Base-by-base conservation (phyloP, 2,329 filamentous ascomycete genomes). In the Fusarium sp. region DNA sequence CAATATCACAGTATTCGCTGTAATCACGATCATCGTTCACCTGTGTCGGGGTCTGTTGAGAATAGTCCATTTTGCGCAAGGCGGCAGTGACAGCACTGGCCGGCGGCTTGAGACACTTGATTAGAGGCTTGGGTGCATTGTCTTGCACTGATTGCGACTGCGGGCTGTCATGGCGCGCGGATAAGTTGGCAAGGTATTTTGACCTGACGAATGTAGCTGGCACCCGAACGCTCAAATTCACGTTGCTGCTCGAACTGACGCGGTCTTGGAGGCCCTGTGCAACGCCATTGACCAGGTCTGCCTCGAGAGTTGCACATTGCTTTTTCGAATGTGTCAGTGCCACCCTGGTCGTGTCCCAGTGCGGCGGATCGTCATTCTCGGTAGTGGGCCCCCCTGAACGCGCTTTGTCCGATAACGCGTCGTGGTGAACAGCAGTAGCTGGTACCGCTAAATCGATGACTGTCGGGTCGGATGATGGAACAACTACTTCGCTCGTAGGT, bases 21-120 rank as follows among this genome's bases (percentile, higher is more conserved):
- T 90, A 90, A 79, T 89, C 89, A 42, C 88, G 86, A 53, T 84
- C 87, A 50, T 86, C 84, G 72, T 90, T 90, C 66, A 85, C 82
- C 79, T 90, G 89, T 3, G 89, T 90, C 3, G 86, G 86, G 15
- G 88, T 88, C 63, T 86, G 84, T 45, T 87, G 85, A 17, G 87
- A 88, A n/a, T 79, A 81, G 38, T 86, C 83, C 82, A 85, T 87
- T 58, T 81, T 85, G 66, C 67, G 70, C 35, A 72, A 69, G 60
- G 75, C 65, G 39, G 54, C 64, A 44, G 69, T 56, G 58, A 73
- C 66, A 69, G 70, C 63, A 51, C 48, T 65, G 50, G 72, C 60
- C 41, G 69, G 73, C 64, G 61, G 74, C 39, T 72, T 74, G 63
- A 63, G 55, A 61, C 38, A 70, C 50, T 72, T 35, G 45, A 63